A percentile compares a stretch with the other conserved stretches of the same genome.
Evolutionary conservation across 495 filamentous ascomycete genomes (phyloP).

Genomic region (Hapsidospora chrysogenum): DNA sequence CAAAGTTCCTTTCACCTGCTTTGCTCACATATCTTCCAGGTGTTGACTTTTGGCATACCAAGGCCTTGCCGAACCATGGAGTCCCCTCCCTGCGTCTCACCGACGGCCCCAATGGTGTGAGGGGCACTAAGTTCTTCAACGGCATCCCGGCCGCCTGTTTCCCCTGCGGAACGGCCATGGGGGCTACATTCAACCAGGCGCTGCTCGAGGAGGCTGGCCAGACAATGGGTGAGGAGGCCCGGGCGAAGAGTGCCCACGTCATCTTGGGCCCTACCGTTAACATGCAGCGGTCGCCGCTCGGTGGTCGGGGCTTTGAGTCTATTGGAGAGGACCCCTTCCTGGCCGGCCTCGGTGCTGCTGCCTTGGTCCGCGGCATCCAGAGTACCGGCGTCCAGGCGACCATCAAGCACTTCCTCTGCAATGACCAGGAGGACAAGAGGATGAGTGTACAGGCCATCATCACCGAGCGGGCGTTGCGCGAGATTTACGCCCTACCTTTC

Average conservation of each 20-base stretch:
- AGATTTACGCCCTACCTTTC: constrained; percentile 64
- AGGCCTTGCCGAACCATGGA: constrained; percentile 32
- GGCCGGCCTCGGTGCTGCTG: constrained; percentile 48
- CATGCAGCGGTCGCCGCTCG: constrained; percentile 58
- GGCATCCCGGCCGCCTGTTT: constrained; percentile 51
- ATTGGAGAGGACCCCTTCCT: constrained; percentile 60
- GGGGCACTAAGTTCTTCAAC: constrained; percentile 59
- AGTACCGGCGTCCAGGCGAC: constrained; percentile 52
- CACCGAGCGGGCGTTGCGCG: constrained; percentile 52
- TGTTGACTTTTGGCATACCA: constrained; percentile 52
- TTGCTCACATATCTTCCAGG: constrained; percentile 16
- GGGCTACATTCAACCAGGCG: constrained; percentile 51
- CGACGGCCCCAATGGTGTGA: constrained; percentile 62
- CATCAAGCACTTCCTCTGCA: constrained; percentile 71
- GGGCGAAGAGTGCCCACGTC: constrained; percentile 51
- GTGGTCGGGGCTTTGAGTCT: constrained; percentile 65
- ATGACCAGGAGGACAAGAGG: constrained; percentile 61
- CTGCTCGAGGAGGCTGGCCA: constrained; percentile 43
- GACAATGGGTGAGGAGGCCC: constrained; percentile 50
- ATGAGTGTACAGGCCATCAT: constrained; percentile 51
- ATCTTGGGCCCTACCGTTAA: constrained; percentile 65
- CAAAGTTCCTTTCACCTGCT: neutral
- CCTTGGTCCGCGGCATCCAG: constrained; percentile 53
- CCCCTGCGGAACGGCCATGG: constrained; percentile 52
- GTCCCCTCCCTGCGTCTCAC: constrained; percentile 49